Evolutionary conservation across 495 filamentous ascomycete genomes (phyloP), one percentile per base, ranked within the genome.

Genomic region (Pseudoneurospora amorphoporcata): DNA sequence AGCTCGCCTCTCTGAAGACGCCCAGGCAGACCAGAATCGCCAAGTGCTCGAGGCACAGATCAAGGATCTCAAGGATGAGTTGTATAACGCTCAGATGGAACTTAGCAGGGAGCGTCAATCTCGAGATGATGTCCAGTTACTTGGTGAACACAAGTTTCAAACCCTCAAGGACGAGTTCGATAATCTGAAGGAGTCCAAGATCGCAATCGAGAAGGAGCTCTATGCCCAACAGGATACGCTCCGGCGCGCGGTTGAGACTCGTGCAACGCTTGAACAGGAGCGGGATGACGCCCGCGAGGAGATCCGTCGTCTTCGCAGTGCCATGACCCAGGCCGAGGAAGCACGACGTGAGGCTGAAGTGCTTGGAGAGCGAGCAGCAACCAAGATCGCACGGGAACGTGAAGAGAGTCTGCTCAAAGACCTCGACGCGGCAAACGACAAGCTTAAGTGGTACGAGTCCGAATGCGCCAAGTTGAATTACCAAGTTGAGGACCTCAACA

Each of bases 151-250:
- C 83, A 96, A 95, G 76, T 91, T 90, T 73, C 84, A 90, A 19
- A 89, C 90, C 58, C 82, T 99, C 71, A 90, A 92, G 76, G 89
- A 94, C 29, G 94, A 98, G 72, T 97, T 91, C 76, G 88, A 94
- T 39, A 87, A 87, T n/a, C 85, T 99, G 16, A 97, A 97, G 74
- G 93, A 97, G 43, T 91, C 94, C 6, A 99, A 99, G 81, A 97
- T 98, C 75, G 95, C 87, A 45, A 98, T 99, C 71, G 95, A 99
- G 79, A 98, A 97, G 81, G 96, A 98, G 80, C 93, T 99, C 82
- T 98, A 98, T 79, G 89, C 92, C n/a, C 95, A 98, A 76, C 94
- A 98, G 80, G 95, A 99, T 78, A 92, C 92, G 16, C 88, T 98
- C 65, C 92, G 95, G 29, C 92, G 95, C 23, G 91, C 94, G 9